Base-by-base conservation (phyloP, 345 rosid genomes). In the Hevea brasiliensis region DNA sequence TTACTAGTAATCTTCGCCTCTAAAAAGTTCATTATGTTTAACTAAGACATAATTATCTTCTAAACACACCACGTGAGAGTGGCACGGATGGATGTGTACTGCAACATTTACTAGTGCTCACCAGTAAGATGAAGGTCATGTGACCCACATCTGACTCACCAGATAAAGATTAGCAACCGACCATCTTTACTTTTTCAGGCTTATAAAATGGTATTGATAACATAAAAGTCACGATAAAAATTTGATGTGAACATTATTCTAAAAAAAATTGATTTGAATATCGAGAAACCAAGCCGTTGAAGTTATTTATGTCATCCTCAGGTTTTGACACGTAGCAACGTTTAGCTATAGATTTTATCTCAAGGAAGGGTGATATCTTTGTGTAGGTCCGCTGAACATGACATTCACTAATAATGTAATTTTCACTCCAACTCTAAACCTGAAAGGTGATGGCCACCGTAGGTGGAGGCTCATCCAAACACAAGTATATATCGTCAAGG, bases 61-160 rank as follows among this genome's bases (percentile, higher is more conserved):
- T 21, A 11, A 1, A 7, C 53, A 50, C 27, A 11, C 26, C 66
- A 59, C 5, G 42, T n/a, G 55, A 24, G 17, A 45, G 18, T 8
- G 32, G 54, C 32, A 45, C 15, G 45, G 26, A 18, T 40, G 8
- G 54, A 40, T 51, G 69, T 45, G 54, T 7, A 23, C 6, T 13
- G 21, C n/a, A 14, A 21, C 17, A 40, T 8, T 18, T 15, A 50
- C 5, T 13, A 32, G 57, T 29, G 41, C 1, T n/a, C 15, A 26
- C 6, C 8, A 48, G n/a, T 4, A 13, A 29, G 41, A 32, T 51
- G 29, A n/a, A 57, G 23, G 0, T 20, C 56, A 17, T 44, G 41
- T 48, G 74, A 61, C 74, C 74, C 67, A n/a, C 74, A 47, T 35
- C 6, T 48, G 74, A 72, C 60, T 61, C 67, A n/a, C 59, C 20